Conservation (phyloP, 75 land plant species). For the Adiantum capillusveneris region DNA sequence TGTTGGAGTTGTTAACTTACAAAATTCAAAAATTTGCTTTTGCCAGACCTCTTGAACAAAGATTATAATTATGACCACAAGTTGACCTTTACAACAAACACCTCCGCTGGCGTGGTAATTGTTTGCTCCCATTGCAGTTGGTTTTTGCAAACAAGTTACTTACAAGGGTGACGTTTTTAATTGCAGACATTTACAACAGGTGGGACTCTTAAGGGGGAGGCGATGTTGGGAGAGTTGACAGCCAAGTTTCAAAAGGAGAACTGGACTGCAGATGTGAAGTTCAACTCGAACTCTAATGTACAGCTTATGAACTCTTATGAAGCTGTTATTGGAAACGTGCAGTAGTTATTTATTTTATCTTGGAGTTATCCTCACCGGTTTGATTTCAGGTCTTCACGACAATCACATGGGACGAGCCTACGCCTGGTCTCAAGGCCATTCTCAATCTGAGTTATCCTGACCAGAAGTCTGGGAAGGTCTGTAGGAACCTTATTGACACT, state of each 20-base stretch:
- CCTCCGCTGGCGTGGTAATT: conserved; percentile 60
- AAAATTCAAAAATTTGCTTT: too few species aligned
- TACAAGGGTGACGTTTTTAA: too few species aligned
- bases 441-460: conserved; percentile 63
- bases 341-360: not conserved
- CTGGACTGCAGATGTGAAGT: conserved; percentile 69
- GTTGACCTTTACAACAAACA: conserved; percentile 57
- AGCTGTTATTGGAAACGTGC: too few species aligned
- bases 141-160: too few species aligned
- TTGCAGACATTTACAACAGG: conserved; percentile 61
- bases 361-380: not conserved
- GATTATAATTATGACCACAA: conserved; percentile 67
- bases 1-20: not conserved
- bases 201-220: conserved; percentile 59
- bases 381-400: conserved; percentile 45
- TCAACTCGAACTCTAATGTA: conserved; percentile 70
- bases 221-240: conserved; percentile 55
- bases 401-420: conserved; percentile 50
- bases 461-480: conserved; percentile 85
- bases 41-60: conserved; percentile 62
- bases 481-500: not conserved
- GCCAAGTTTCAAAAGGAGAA: conserved; percentile 64
- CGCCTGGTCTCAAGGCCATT: conserved; percentile 66
- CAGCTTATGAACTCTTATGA: conserved; percentile 6
- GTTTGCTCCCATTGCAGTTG: too few species aligned